Conservation (phyloP, 441 rosid species). For the Manihot esculenta region DNA sequence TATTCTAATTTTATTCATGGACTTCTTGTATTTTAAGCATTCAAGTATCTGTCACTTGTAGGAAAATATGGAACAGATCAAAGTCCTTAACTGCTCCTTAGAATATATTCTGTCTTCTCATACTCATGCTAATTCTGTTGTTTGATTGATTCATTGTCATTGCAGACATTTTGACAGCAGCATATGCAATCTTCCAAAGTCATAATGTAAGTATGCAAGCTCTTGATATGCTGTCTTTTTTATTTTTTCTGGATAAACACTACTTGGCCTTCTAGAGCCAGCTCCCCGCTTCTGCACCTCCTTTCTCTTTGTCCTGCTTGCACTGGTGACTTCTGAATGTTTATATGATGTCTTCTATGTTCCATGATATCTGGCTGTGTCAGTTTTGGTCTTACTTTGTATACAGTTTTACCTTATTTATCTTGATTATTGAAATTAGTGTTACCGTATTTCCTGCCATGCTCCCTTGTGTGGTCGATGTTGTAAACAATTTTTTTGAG, state of each 20-base stretch:
- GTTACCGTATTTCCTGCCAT: background rate
- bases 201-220: slow-evolving; percentile 59
- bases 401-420: background rate
- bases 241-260: background rate
- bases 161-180: slow-evolving; percentile 90
- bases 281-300: background rate
- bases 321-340: background rate
- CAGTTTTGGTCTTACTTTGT: background rate
- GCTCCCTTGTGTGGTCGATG: background rate
- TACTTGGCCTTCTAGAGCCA: background rate
- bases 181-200: slow-evolving; percentile 72
- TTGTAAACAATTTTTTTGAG: background rate
- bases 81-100: background rate
- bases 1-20: background rate
- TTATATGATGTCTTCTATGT: background rate
- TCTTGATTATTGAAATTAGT: background rate
- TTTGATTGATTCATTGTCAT: slow-evolving; percentile 28
- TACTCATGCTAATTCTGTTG: slow-evolving; percentile 10
- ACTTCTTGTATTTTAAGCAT: background rate
- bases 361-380: background rate
- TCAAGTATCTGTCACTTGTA: background rate
- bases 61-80: background rate
- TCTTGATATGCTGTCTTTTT: background rate
- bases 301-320: background rate
- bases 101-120: background rate